phyloP scores from a whole-genome alignment of 2,329 filamentous ascomycete species.

The Fusarium anguioides region DNA sequence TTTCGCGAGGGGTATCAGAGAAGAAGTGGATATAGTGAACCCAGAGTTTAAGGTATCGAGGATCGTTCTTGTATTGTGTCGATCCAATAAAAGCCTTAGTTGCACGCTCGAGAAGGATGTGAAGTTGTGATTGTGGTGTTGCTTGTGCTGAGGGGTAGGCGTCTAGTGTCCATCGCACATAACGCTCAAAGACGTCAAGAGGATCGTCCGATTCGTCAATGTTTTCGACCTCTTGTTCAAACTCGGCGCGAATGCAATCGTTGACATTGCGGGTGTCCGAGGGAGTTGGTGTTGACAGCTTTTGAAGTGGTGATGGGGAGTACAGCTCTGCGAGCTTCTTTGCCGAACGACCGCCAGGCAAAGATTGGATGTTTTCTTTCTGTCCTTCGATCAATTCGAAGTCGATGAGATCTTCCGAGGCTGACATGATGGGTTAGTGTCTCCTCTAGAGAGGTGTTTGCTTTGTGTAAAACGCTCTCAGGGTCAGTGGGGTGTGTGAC shows the following conservation, averaged over 20 bases:
- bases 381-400: constrained; percentile 96
- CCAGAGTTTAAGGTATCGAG: constrained; percentile 93
- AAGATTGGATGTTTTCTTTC: constrained; percentile 97
- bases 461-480: constrained; percentile 21
- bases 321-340: constrained; percentile 87
- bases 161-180: constrained; percentile 96
- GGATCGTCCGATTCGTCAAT: constrained; percentile 93
- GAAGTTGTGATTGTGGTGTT: constrained; percentile 89
- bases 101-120: constrained; percentile 88
- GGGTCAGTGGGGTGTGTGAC: constrained; percentile 21
- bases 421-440: constrained; percentile 57
- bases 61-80: constrained; percentile 92
- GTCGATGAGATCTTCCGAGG: constrained; percentile 67
- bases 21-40: constrained; percentile 94
- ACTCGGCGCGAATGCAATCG: constrained; percentile 82
- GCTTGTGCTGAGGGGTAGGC: constrained; percentile 95
- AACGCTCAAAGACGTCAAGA: constrained; percentile 94
- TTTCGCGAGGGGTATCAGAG: constrained; percentile 91
- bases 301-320: constrained; percentile 72
- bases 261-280: constrained; percentile 81
- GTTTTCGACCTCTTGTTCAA: constrained; percentile 82
- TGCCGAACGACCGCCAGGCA: constrained; percentile 88
- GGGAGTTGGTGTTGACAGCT: constrained; percentile 71
- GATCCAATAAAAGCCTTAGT: constrained; percentile 91
- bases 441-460: constrained; percentile 29